phyloP scores from a whole-genome alignment of 768 basidiomycete species.

The Lactifluus rugatus region DNA sequence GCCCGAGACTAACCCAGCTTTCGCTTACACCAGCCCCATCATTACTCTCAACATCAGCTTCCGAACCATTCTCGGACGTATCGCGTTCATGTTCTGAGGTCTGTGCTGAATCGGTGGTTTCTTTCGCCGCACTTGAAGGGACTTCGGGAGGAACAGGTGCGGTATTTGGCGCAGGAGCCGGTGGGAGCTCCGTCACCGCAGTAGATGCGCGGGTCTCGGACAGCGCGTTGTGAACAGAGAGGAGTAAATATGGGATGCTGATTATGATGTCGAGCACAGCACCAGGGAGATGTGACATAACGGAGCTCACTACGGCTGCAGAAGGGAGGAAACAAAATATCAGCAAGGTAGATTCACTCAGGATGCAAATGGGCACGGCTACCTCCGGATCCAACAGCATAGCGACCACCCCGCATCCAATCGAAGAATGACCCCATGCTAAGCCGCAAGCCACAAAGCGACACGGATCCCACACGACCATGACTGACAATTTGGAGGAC shows the following conservation, averaged over 20 bases:
- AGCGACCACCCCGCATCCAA: conserved; percentile 56
- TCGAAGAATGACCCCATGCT: conserved; percentile 40
- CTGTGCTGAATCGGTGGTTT: conserved; percentile 15
- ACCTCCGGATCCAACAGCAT: conserved; percentile 78
- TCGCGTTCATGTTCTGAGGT: conserved; percentile 22
- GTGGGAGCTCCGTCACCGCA: conserved; percentile 14
- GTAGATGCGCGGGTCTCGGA: conserved; percentile 41
- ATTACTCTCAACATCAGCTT: conserved; percentile 62
- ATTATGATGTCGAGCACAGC: conserved; percentile 55
- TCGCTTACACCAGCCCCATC: conserved; percentile 42
- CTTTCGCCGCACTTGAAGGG: not conserved
- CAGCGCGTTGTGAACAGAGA: conserved; percentile 52
- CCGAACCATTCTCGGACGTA: conserved; percentile 43
- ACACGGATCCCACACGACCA: conserved; percentile 37
- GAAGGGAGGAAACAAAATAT: conserved; percentile 5
- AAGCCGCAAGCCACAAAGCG: conserved; percentile 36
- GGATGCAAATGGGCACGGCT: conserved; percentile 20
- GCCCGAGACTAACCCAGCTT: conserved; percentile 61
- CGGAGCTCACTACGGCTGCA: conserved; percentile 57
- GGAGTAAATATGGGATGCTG: conserved; percentile 54
- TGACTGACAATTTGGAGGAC: conserved; percentile 51
- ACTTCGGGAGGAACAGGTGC: conserved; percentile 24
- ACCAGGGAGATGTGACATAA: conserved; percentile 63
- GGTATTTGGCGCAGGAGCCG: not conserved
- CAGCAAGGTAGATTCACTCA: not conserved